Evolutionary conservation across 495 filamentous ascomycete species (phyloP).

Genomic region (Bacidia rubella): DNA sequence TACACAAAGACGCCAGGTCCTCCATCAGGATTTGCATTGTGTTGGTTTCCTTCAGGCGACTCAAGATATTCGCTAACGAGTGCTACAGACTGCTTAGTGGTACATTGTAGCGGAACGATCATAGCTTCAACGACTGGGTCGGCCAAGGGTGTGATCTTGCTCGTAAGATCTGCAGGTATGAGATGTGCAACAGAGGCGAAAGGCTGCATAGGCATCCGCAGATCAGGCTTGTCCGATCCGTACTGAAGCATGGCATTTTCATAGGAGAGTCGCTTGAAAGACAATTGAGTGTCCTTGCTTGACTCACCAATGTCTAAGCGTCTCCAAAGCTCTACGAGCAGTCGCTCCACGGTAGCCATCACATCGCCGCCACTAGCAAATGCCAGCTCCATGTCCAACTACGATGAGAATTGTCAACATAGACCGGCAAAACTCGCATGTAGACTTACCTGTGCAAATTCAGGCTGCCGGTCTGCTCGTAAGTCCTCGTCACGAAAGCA

Average conservation of each 20-base stretch:
- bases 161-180: conserved; percentile 50
- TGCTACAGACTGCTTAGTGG: conserved; percentile 26
- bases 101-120: conserved; percentile 29
- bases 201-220: conserved; percentile 52
- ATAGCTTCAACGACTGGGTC: conserved; percentile 58
- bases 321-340: conserved; percentile 47
- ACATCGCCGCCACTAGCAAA: conserved; percentile 66
- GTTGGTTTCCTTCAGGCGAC: conserved; percentile 42
- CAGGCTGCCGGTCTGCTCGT: conserved; percentile 84
- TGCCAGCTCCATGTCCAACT: conserved; percentile 88
- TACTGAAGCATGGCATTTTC: conserved; percentile 64
- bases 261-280: conserved; percentile 41
- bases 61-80: conserved; percentile 60
- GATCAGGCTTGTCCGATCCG: conserved; percentile 87
- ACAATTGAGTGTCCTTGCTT: conserved; percentile 9
- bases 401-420: conserved; percentile 4
- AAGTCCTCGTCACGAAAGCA: conserved; percentile 96
- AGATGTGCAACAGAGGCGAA: conserved; percentile 41
- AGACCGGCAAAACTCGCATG: not conserved
- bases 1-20: conserved; percentile 63
- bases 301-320: not conserved
- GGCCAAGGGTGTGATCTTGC: conserved; percentile 51
- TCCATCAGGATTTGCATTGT: conserved; percentile 53
- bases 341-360: conserved; percentile 50
- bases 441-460: conserved; percentile 73